Percentiles rank a stretch among this genome's conserved stretches.
Conservation (phyloP, 495 filamentous ascomycete species). For the Xanthoparmelia taractica region DNA sequence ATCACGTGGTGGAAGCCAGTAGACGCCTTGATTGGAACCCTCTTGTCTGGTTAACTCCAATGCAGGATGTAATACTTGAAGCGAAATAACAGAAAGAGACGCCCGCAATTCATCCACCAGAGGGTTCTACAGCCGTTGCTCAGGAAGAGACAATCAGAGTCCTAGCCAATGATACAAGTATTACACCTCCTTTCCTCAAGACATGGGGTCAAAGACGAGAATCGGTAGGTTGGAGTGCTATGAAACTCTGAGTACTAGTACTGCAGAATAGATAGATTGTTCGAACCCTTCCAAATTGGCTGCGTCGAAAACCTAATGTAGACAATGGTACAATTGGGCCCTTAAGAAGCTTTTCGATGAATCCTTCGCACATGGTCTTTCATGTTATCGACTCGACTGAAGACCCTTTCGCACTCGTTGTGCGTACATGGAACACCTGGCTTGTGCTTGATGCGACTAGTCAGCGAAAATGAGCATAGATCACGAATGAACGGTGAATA, state of each 20-base stretch:
- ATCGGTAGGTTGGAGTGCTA: neutral
- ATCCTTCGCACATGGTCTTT: constrained; percentile 48
- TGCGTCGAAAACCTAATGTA: neutral
- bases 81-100: neutral
- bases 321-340: neutral
- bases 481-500: neutral
- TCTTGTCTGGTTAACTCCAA: neutral
- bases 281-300: neutral
- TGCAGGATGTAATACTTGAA: neutral
- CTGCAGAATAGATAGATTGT: neutral
- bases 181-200: neutral
- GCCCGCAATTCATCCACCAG: neutral
- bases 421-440: constrained; percentile 52
- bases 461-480: neutral
- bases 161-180: neutral
- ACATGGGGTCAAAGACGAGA: neutral
- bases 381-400: constrained; percentile 61
- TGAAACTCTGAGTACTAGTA: neutral
- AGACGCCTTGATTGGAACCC: neutral
- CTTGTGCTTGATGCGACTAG: constrained; percentile 37
- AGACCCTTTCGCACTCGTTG: constrained; percentile 50
- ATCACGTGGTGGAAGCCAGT: neutral
- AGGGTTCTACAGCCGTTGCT: neutral
- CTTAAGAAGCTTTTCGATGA: constrained; percentile 27
- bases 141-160: neutral